Evolutionary conservation across 257 asterid genomes (phyloP), one percentile per base, ranked within the genome.

Genomic region (Perilla frutescens): DNA sequence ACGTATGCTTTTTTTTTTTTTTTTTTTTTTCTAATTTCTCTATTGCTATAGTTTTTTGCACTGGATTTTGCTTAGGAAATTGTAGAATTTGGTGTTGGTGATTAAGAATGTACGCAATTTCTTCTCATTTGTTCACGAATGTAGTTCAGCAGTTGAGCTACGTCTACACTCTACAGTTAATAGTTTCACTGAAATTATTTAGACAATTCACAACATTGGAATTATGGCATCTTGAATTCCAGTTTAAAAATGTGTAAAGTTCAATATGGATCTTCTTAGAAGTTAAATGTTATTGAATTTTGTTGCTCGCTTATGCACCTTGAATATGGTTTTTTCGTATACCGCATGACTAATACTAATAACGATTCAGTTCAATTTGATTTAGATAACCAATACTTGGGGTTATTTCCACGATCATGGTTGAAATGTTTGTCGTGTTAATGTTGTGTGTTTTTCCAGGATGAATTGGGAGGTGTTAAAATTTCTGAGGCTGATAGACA

Each of bases 401-500:
- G 37, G 31, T 41, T 47, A 13, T 64, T 31, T 51, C 53, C 36
- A 29, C 26, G 37, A 2, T 56, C 71, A 40, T 34, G 37, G 56
- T 49, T 67, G n/a, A 54, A 59, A 41, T 70, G 45, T 56, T 64
- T 53, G 58, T 10, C 71, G 12, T 57, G 32, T 65, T 76, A 36
- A 75, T 50, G 50, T 15, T 49, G 32, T 55, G 47, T 37, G 43
- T 39, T 74, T 47, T 53, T 66, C 26, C 85, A 91, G 98, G 96
- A 87, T 72, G 92, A 87, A 48, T 64, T 70, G 13, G 73, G 75
- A 43, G 88, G 74, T 59, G 79, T 82, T 70, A 61, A 83, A 59
- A 80, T 82, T 70, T 87, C 93, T 40, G 75, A 78, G 74, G 85
- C 87, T 39, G 87, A 87, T 79, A 80, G 83, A 61, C 80, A 77